Evolutionary conservation across 2,329 filamentous ascomycete genomes (phyloP), one percentile per base, ranked within the genome.

Genomic region (Aspergillus vadensis): DNA sequence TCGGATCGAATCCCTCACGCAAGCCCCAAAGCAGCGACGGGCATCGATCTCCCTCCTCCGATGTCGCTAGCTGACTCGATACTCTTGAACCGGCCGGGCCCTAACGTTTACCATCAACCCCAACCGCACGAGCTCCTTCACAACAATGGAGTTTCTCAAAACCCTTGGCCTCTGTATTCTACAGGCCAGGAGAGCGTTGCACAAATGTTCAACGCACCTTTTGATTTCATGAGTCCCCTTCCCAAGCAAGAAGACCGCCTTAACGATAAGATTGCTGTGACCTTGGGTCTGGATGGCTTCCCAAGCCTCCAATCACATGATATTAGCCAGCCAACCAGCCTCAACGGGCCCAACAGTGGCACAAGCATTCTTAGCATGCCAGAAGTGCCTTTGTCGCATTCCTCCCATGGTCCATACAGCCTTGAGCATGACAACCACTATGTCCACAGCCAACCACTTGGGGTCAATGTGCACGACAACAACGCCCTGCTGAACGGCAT

Each of bases 121-220:
- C 74, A 75, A 17, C 55, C 67, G 5, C 70, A 74, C 44, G 72
- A 73, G 21, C 52, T 77, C 36, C 65, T 76, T n/a, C 71, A 72
- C 41, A 68, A 65, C 4, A 66, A 64, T n/a, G 61, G 63, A 23
- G 65, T 67, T n/a, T 55, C 70, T 2, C 75, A 76, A n/a, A 65
- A 69, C 1, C 72, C 71, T 49, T 77, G 75, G 75, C 70, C 73
- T 3, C 55, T 76, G 57, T 77, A 77, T 52, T 65, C 65, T n/a
- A 65, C 71, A 3, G 65, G 72, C 25, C 71, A 74, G 56, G 74
- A 77, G n/a, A 71, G 68, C 27, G 68, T 76, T 32, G 61, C 67
- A 55, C 70, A 72, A 58, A 69, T 77, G 12, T 77, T 74, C 61
- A 71, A 69, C 17, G 67, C 68, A 3, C 61, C 72, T 2, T 71